Conservation (phyloP, 805 yeast genomes). For the Candida vaughaniae region DNA sequence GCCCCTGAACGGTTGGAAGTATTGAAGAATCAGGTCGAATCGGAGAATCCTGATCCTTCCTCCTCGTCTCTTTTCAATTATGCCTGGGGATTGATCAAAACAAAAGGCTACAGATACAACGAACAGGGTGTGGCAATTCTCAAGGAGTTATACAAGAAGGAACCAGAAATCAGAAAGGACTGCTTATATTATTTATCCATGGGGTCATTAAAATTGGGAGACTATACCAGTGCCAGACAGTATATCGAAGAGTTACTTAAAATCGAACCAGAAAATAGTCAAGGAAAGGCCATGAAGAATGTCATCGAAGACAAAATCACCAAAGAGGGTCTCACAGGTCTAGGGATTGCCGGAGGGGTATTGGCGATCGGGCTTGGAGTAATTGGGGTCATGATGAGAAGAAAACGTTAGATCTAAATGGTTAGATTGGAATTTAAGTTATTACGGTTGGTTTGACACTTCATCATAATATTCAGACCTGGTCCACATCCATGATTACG, state of each 20-base stretch:
- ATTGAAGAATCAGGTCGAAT: slow-evolving; percentile 70
- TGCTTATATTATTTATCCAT: slow-evolving; percentile 83
- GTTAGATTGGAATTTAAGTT: too few relatives aligned
- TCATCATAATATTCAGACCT: too few relatives aligned
- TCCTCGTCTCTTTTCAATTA: slow-evolving; percentile 88
- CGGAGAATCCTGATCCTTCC: slow-evolving; percentile 78
- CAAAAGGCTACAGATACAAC: slow-evolving; percentile 60
- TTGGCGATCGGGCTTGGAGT: slow-evolving; percentile 81
- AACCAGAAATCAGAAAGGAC: slow-evolving; percentile 83
- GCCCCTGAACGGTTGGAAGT: slow-evolving; percentile 73
- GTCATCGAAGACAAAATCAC: slow-evolving; percentile 84
- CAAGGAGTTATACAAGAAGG: slow-evolving; percentile 67
- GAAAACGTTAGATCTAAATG: slow-evolving; percentile 15
- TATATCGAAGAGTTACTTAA: slow-evolving; percentile 75
- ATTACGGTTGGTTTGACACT: too few relatives aligned
- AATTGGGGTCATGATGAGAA: slow-evolving; percentile 41
- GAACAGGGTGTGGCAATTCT: slow-evolving; percentile 77
- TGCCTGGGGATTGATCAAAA: slow-evolving; percentile 93
- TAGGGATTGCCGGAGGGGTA: slow-evolving; percentile 83
- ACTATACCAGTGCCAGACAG: slow-evolving; percentile 79
- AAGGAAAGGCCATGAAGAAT: slow-evolving; percentile 67
- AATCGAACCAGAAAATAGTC: slow-evolving; percentile 83
- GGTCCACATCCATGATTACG: background rate
- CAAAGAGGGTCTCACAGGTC: slow-evolving; percentile 83
- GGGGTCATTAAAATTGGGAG: slow-evolving; percentile 87